Conservation (phyloP, 495 filamentous ascomycete genomes). For the Beverwykella pulmonaria region DNA sequence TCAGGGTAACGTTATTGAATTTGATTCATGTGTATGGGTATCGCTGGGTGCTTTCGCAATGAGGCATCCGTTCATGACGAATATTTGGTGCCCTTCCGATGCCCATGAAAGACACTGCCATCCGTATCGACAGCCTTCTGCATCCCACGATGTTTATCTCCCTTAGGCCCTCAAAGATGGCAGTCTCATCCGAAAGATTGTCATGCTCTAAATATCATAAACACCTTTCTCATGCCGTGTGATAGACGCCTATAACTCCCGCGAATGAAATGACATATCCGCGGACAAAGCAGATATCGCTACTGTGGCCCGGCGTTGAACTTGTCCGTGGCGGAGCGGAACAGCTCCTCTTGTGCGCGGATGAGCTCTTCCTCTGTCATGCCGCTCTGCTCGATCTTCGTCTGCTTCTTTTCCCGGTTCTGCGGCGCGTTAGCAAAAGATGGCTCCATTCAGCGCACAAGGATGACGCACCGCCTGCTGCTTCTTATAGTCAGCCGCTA, state of each 20-base stretch:
- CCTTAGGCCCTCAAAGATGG: neutral
- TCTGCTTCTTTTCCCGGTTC: constrained; percentile 94
- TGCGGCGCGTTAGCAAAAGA: constrained; percentile 45
- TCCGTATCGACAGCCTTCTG: neutral
- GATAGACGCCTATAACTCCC: constrained; percentile 17
- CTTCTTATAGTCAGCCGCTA: constrained; percentile 89
- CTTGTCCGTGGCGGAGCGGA: constrained; percentile 77
- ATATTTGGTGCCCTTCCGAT: neutral
- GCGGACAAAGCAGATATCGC: neutral
- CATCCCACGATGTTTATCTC: neutral
- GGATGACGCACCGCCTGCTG: constrained; percentile 72
- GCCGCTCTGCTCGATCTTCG: constrained; percentile 93
- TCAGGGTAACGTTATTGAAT: too few species aligned
- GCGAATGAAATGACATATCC: neutral
- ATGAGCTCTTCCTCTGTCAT: constrained; percentile 86
- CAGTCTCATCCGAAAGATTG: neutral
- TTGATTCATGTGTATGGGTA: too few species aligned
- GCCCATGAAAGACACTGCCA: neutral
- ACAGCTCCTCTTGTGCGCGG: constrained; percentile 86
- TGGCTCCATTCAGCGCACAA: neutral
- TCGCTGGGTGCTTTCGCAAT: neutral
- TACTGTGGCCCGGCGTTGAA: constrained; percentile 53
- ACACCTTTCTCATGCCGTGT: neutral
- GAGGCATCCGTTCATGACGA: neutral
- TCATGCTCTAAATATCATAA: neutral